A percentile compares a stretch with the other conserved stretches of the same genome.
phyloP scores from a whole-genome alignment of 2,329 filamentous ascomycete species.

The Stagonosporopsis chrysanthemi region DNA sequence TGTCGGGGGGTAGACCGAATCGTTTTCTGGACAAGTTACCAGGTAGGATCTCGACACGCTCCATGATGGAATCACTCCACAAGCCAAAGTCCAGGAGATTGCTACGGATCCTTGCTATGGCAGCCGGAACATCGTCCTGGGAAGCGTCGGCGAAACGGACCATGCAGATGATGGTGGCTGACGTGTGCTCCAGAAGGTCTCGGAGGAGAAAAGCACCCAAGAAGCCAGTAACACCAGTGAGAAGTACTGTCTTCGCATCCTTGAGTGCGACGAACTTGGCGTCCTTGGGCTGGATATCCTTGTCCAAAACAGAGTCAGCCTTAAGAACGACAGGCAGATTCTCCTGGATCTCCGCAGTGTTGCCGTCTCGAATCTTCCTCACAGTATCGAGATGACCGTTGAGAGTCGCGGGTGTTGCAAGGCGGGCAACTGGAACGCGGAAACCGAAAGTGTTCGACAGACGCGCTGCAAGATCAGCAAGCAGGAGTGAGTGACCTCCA shows the following conservation, averaged over 20 bases:
- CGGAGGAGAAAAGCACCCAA: constrained; percentile 77
- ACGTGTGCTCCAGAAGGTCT: constrained; percentile 71
- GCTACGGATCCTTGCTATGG: constrained; percentile 75
- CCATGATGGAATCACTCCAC: constrained; percentile 79
- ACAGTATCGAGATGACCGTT: constrained; percentile 76
- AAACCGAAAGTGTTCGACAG: constrained; percentile 76
- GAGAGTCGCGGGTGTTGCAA: constrained; percentile 75
- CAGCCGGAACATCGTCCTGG: constrained; percentile 68
- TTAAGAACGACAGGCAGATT: constrained; percentile 74
- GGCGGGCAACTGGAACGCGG: constrained; percentile 72
- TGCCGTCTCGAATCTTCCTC: constrained; percentile 73
- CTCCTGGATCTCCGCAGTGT: constrained; percentile 76
- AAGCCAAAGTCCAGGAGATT: constrained; percentile 80
- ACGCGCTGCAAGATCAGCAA: constrained; percentile 78
- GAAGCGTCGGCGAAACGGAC: constrained; percentile 75
- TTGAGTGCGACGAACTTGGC: constrained; percentile 65
- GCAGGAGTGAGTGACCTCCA: constrained; percentile 77
- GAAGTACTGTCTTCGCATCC: constrained; percentile 71
- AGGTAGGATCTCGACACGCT: constrained; percentile 77
- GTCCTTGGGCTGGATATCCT: constrained; percentile 69
- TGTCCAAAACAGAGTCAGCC: constrained; percentile 71
- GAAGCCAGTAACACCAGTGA: constrained; percentile 80
- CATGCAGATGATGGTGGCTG: constrained; percentile 74
- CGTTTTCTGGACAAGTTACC: constrained; percentile 74
- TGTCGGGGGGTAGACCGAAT: constrained; percentile 71